Base-by-base conservation (phyloP, 208 protist species). In the Trypanosomatidae sp. region DNA sequence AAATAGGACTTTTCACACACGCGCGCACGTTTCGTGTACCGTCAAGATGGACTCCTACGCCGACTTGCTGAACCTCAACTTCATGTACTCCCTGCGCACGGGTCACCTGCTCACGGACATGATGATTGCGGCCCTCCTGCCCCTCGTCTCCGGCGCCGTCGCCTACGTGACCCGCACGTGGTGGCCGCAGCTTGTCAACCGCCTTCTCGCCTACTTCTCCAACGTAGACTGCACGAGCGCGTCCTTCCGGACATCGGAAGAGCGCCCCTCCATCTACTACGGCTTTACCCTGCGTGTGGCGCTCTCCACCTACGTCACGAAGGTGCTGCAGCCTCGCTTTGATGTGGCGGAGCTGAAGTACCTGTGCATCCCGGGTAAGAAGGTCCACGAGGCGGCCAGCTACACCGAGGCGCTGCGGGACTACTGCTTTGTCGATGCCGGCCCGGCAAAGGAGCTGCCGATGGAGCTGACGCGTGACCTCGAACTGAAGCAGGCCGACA, bases 41-140 rank as follows among this genome's bases (percentile, higher is more conserved):
- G n/a, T n/a, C n/a, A 43, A 47, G 53, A 97, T 97, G 92, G 90
- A 97, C 79, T 80, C 84, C 46, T 94, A 93, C 52, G 76, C 80
- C 53, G 83, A 89, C 22, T 66, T 97, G 39, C 78, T 97, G 76
- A 97, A 94, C 62, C 83, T 95, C 41, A 95, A 95, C 71, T 92
- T 97, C 60, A 97, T 97, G 92, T 81, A 87, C 69, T 87, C 90
- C 58, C 83, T 94, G 75, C 76, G 90, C 55, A 97, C 92, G 50
- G 92, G 90, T 17, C 89, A 95, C 71, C 72, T 89, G 73, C 53
- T 95, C 13, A 73, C 91, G 1, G 92, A 97, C 64, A 95, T 95
- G 83, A 70, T 94, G 28, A 89, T 95, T 65, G 90, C 87, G 33
- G 88, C 88, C 30, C 71, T 94, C 19, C 85, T 97, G 65, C 92